These are phyloP conservation scores for Microglena sp. DNA, from an alignment of 139 green algal genomes.

Conservation along the genomic window DNA sequence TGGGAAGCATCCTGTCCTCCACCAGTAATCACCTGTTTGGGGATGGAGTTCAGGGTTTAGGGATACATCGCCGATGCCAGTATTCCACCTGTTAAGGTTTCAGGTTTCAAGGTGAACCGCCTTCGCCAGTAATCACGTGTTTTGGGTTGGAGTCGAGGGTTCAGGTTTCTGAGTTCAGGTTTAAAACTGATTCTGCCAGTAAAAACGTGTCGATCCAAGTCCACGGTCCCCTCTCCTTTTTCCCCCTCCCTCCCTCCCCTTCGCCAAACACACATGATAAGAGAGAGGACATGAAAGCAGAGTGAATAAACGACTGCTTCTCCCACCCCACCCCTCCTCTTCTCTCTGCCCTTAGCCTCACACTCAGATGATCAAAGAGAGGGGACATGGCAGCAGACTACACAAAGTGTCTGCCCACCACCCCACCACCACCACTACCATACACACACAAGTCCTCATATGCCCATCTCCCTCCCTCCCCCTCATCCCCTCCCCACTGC, in stretches of 20 bases:
- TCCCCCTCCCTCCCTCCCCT: too few species aligned
- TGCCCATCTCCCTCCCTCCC: not conserved
- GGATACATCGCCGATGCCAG: not conserved
- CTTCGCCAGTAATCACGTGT: not conserved
- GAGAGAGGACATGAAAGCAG: too few species aligned
- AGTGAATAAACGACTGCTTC: too few species aligned
- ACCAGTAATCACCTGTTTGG: slow-evolving; percentile 32
- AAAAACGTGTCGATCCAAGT: too few species aligned
- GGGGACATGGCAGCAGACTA: not conserved
- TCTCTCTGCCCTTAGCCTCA: not conserved
- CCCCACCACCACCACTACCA: not conserved
- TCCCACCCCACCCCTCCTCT: too few species aligned
- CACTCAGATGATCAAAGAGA: not conserved
- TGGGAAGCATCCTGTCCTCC: slow-evolving; percentile 37
- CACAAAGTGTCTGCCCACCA: not conserved
- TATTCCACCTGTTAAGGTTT: not conserved
- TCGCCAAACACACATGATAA: too few species aligned
- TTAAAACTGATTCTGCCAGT: too few species aligned
- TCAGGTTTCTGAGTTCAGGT: not conserved
- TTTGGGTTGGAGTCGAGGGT: not conserved
- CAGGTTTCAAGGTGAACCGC: not conserved
- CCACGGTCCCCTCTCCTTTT: too few species aligned
- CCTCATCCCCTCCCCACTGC: not conserved
- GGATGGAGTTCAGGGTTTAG: not conserved
- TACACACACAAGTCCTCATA: not conserved